These are phyloP conservation scores for Neopestalotiopsis sp. DNA, from an alignment of 2,329 filamentous ascomycete species.

Conservation along the genomic window DNA sequence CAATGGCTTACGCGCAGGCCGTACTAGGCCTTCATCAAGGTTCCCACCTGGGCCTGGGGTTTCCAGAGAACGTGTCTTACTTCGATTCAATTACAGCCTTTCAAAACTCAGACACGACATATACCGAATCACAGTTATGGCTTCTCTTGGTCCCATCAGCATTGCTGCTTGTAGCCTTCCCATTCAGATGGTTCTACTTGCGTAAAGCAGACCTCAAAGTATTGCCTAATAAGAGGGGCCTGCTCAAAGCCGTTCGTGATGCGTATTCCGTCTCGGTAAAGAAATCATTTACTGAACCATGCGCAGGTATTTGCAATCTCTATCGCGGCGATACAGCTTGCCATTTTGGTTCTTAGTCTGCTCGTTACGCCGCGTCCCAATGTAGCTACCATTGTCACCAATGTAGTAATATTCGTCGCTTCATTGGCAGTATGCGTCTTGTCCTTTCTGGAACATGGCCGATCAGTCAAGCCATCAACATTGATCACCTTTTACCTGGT, in stretches of 20 bases:
- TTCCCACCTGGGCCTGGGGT: neutral
- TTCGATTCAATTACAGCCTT: neutral
- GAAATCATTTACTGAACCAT: neutral
- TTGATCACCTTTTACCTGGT: neutral
- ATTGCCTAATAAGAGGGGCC: neutral
- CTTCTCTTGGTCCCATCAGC: neutral
- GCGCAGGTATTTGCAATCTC: neutral
- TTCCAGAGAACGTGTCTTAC: neutral
- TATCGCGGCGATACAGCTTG: neutral
- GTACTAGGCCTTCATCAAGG: neutral
- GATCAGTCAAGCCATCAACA: slow-evolving; percentile 7
- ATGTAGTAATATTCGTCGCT: neutral
- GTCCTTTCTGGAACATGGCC: slow-evolving; percentile 3
- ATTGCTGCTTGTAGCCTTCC: neutral
- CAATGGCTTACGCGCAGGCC: neutral
- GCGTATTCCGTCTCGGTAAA: neutral
- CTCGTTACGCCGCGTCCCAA: neutral
- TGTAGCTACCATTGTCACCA: neutral
- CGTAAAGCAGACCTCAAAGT: neutral
- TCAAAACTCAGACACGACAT: neutral
- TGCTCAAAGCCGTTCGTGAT: neutral
- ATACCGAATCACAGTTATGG: neutral
- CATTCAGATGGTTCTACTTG: neutral
- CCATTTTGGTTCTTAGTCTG: neutral
- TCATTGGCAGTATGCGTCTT: neutral